Evolutionary conservation across 2,329 filamentous ascomycete species (phyloP), one percentile per base, ranked within the genome.

Genomic region (Zymoseptoria crescenta): DNA sequence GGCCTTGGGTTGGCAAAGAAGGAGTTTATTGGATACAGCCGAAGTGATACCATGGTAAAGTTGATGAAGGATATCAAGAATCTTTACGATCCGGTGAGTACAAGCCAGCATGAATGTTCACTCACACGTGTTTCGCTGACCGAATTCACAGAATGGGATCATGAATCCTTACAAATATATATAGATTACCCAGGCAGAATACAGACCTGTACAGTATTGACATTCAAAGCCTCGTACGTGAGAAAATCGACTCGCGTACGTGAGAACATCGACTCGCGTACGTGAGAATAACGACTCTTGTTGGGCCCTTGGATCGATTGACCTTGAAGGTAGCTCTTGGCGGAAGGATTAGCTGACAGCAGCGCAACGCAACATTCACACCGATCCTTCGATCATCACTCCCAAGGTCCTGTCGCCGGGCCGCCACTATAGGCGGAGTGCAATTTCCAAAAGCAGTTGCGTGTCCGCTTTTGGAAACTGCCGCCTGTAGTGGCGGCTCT

Each of bases 161-260:
- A 95, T 97, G 91, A 97, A 96, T 77, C 93, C 93, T 0, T 97
- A 97, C 80, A 97, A 97, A 77, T 97, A 96, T 74, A 88, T 97
- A 67, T 80, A 73, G 59, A 61, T 8, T 2, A 21, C 10, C 7
- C 49, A 51, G 13, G 16, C 35, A 5, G 35, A 41, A 41, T 41
- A 16, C 35, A 16, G 35, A 5, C 35, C 10, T 41, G 10, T 41
- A 16, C 35, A 13, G 30, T 35, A 3, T 35, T 13, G 30, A 8
- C n/a, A n/a, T n/a, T n/a, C n/a, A n/a, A n/a, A n/a, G n/a, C n/a
- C n/a, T n/a, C n/a, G n/a, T n/a, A 24, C 24, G 24, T 24, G 24
- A 24, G 24, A 24, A 24, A 4, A 24, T 24, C 24, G 24, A 3
- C n/a, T n/a, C n/a, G n/a, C n/a, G n/a, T n/a, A 24, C 24, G 24